Percentiles rank a stretch among this genome's conserved stretches.
Conservation (phyloP, 192 early-diverging fungal species). For the Dispira simplex region DNA sequence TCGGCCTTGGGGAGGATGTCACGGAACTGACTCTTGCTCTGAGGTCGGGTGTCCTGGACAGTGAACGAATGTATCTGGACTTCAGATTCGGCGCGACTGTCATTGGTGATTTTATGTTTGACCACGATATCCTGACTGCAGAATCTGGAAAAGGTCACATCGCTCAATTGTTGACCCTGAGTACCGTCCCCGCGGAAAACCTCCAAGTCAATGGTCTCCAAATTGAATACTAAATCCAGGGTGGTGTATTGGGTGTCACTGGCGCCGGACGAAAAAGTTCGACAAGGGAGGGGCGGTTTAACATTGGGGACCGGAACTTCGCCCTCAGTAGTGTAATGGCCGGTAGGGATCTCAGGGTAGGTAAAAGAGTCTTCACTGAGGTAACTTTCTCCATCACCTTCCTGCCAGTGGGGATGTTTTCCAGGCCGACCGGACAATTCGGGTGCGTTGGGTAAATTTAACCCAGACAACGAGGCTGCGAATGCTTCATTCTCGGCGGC, state of each 20-base stretch:
- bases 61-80: slow-evolving; percentile 50
- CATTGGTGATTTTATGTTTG: slow-evolving; percentile 36
- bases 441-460: not conserved
- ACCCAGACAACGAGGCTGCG: not conserved
- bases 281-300: too few species aligned
- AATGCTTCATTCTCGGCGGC: not conserved
- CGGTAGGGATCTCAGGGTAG: not conserved
- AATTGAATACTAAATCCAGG: slow-evolving; percentile 38
- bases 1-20: slow-evolving; percentile 65
- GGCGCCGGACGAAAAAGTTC: not conserved
- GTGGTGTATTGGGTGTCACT: slow-evolving; percentile 11
- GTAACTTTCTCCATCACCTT: not conserved
- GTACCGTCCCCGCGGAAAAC: slow-evolving; percentile 48
- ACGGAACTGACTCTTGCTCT: slow-evolving; percentile 59
- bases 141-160: slow-evolving; percentile 33
- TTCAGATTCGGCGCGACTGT: slow-evolving; percentile 52
- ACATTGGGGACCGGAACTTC: too few species aligned
- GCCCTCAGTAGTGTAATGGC: not conserved
- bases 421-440: not conserved
- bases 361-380: not conserved
- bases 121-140: slow-evolving; percentile 29
- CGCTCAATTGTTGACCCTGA: slow-evolving; percentile 26
- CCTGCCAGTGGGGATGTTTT: not conserved
- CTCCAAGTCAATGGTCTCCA: slow-evolving; percentile 68
- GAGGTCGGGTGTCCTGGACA: slow-evolving; percentile 64